phyloP scores from a whole-genome alignment of 176 grass and related monocot genomes.

The Melocanna baccifera region DNA sequence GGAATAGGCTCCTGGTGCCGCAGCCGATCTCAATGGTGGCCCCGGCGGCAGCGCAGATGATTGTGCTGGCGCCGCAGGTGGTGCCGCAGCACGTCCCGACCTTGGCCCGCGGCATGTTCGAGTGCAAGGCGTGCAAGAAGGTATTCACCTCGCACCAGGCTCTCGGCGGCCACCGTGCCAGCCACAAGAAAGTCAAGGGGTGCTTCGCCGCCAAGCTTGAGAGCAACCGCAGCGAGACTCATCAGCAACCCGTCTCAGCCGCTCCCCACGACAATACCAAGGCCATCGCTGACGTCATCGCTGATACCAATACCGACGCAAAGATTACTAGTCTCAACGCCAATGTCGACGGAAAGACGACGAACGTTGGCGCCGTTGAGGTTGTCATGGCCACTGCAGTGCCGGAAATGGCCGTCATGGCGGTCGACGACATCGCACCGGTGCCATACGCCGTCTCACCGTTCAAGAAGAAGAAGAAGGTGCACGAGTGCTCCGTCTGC shows the following conservation, averaged over 20 bases:
- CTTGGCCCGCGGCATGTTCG: slow-evolving; percentile 52
- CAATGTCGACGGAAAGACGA: background rate
- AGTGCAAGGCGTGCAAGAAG: slow-evolving; percentile 88
- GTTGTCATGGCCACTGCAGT: background rate
- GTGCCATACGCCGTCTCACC: background rate
- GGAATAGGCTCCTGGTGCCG: background rate
- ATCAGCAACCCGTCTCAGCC: background rate
- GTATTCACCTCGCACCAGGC: slow-evolving; percentile 85
- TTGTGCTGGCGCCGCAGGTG: background rate
- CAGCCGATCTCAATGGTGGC: slow-evolving; percentile 20
- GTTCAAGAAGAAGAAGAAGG: slow-evolving; percentile 62
- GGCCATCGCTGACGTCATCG: background rate
- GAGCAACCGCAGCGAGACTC: slow-evolving; percentile 8
- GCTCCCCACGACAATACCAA: background rate
- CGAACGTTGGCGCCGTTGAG: background rate
- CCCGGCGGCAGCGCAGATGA: background rate
- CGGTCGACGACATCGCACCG: slow-evolving; percentile 16
- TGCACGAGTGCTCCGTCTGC: slow-evolving; percentile 92
- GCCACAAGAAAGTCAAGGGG: slow-evolving; percentile 86
- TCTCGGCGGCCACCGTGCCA: slow-evolving; percentile 78
- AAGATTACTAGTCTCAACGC: background rate
- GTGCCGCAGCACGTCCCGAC: slow-evolving; percentile 2
- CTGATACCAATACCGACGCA: background rate
- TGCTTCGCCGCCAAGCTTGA: slow-evolving; percentile 71
- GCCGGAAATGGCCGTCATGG: slow-evolving; percentile 30